Conservation (phyloP, 2,329 filamentous ascomycete species). For the Botryotinia calthae region DNA sequence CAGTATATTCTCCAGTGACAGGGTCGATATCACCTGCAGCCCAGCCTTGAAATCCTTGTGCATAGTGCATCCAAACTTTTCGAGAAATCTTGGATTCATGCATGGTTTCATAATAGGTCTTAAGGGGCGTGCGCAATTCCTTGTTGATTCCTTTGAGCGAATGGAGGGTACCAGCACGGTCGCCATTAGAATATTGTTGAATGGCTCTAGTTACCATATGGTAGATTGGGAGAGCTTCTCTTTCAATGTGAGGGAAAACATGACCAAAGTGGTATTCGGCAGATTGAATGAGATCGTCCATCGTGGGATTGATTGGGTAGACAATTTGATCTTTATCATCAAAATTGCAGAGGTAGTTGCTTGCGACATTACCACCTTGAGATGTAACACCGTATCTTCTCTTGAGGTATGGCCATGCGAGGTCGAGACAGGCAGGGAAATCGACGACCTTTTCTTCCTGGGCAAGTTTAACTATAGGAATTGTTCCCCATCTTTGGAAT, state of each 20-base stretch:
- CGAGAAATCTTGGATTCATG: conserved; percentile 35
- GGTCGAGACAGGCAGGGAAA: conserved; percentile 37
- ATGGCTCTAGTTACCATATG: conserved; percentile 12
- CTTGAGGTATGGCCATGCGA: conserved; percentile 39
- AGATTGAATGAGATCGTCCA: conserved; percentile 32
- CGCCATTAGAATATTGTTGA: conserved; percentile 15
- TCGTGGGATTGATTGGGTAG: conserved; percentile 39
- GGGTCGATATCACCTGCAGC: conserved; percentile 34
- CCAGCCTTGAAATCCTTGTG: conserved; percentile 43
- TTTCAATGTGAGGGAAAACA: conserved; percentile 38
- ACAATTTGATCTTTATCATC: conserved; percentile 31
- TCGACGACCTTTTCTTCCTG: conserved; percentile 38
- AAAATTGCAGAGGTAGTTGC: conserved; percentile 40
- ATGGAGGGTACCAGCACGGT: conserved; percentile 8
- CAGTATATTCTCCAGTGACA: conserved; percentile 32
- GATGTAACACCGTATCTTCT: conserved; percentile 37
- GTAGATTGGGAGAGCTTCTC: conserved; percentile 15
- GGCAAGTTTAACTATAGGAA: conserved; percentile 40
- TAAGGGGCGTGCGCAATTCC: conserved; percentile 32
- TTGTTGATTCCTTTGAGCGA: conserved; percentile 15
- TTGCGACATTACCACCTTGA: conserved; percentile 39
- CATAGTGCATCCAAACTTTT: conserved; percentile 37
- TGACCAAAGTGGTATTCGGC: conserved; percentile 39
- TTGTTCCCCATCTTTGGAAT: conserved; percentile 37
- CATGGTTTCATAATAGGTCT: conserved; percentile 36